phyloP scores from a whole-genome alignment of 768 basidiomycete species.

The Podaxis pistillaris region DNA sequence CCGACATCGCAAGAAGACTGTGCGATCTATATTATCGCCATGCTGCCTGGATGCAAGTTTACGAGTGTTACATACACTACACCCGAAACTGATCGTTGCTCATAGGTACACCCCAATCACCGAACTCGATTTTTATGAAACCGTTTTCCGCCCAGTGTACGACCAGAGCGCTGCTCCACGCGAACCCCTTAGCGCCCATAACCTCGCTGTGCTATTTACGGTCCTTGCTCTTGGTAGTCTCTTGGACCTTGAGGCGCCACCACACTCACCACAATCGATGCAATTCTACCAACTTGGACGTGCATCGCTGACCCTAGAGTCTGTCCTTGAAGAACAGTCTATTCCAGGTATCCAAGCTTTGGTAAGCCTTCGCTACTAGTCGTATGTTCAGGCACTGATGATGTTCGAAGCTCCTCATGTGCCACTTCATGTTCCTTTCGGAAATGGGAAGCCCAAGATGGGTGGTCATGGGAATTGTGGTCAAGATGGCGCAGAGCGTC shows the following conservation, averaged over 20 bases:
- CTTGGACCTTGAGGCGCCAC: conserved; percentile 54
- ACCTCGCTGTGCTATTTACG: conserved; percentile 58
- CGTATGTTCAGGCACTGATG: conserved; percentile 7
- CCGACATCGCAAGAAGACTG: conserved; percentile 35
- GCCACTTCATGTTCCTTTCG: conserved; percentile 50
- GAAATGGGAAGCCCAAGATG: conserved; percentile 61
- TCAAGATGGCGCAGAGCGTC: conserved; percentile 70
- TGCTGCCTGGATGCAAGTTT: conserved; percentile 69
- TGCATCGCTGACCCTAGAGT: conserved; percentile 58
- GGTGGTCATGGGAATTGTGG: conserved; percentile 69
- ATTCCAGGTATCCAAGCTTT: conserved; percentile 64
- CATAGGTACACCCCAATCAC: conserved; percentile 67
- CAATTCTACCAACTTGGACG: conserved; percentile 61
- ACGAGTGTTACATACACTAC: background rate
- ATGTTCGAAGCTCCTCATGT: conserved; percentile 51
- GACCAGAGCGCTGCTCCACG: conserved; percentile 36
- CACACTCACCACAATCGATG: conserved; percentile 53
- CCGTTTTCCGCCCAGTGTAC: conserved; percentile 53
- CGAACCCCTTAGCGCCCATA: conserved; percentile 47
- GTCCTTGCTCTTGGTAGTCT: conserved; percentile 65
- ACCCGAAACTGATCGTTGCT: conserved; percentile 4
- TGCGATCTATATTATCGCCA: conserved; percentile 60
- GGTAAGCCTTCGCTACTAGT: conserved; percentile 34
- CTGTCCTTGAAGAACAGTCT: conserved; percentile 62
- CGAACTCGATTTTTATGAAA: conserved; percentile 53